These are phyloP conservation scores for Suillus clintonianus DNA, from an alignment of 768 basidiomycete species.

Conservation along the genomic window DNA sequence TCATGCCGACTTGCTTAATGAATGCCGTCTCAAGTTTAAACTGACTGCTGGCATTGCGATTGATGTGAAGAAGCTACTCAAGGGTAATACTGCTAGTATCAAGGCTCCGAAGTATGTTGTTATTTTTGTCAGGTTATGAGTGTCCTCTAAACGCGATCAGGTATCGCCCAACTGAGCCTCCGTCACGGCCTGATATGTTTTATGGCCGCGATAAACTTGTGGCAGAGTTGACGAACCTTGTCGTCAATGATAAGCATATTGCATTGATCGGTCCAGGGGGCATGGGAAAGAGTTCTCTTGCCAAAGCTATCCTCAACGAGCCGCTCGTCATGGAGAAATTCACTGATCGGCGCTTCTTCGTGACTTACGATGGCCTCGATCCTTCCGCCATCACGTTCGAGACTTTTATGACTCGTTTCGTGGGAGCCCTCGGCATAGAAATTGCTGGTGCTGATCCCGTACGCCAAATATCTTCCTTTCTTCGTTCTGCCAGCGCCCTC, in stretches of 20 bases:
- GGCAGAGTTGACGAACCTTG: neutral
- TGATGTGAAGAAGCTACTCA: neutral
- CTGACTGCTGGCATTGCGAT: neutral
- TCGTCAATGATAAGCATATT: neutral
- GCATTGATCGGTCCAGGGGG: neutral
- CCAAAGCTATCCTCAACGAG: neutral
- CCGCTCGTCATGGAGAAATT: neutral
- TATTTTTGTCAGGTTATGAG: neutral
- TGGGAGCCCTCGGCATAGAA: neutral
- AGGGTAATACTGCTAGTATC: neutral
- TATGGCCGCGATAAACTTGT: neutral
- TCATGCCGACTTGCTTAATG: neutral
- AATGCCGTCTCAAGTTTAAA: neutral
- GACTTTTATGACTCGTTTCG: neutral
- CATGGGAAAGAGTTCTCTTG: constrained; percentile 1
- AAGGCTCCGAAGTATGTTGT: neutral
- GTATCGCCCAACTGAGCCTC: neutral
- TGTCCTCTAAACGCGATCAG: neutral
- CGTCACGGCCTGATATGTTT: neutral
- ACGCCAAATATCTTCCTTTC: neutral
- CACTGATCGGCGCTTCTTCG: neutral
- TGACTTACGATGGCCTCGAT: too few species aligned
- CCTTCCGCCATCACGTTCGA: neutral
- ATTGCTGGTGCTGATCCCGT: neutral
- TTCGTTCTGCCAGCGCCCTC: neutral